phyloP scores from a whole-genome alignment of 163 green algal species.

The Scenedesmus sp. region DNA sequence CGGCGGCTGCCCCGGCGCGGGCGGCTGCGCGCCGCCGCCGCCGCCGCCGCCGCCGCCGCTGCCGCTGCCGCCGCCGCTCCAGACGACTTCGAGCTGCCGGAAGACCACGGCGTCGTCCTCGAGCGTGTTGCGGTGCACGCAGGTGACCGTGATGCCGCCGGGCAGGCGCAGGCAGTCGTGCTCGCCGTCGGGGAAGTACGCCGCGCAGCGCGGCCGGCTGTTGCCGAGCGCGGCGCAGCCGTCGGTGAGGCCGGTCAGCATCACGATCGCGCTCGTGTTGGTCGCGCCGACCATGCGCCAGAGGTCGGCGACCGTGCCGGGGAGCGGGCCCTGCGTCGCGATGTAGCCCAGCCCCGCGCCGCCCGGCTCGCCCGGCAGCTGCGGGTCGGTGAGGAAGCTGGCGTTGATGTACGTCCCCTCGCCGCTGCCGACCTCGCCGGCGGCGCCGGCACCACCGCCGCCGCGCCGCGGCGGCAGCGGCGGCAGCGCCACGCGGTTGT shows the following conservation, averaged over 20 bases:
- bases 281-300: slow-evolving; percentile 76
- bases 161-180: slow-evolving; percentile 43
- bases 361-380: background rate
- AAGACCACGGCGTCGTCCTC: slow-evolving; percentile 29
- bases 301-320: slow-evolving; percentile 72
- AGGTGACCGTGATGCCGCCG: slow-evolving; percentile 40
- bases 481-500: slow-evolving; percentile 68
- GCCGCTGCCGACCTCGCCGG: background rate
- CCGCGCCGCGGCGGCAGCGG: background rate
- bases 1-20: background rate
- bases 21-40: background rate
- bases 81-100: slow-evolving; percentile 28
- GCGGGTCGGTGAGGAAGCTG: slow-evolving; percentile 54
- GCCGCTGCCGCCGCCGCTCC: slow-evolving; percentile 1
- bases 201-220: slow-evolving; percentile 58
- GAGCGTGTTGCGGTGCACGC: slow-evolving; percentile 24
- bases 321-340: slow-evolving; percentile 66
- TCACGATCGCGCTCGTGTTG: slow-evolving; percentile 68
- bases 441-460: background rate
- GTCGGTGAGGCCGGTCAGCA: slow-evolving; percentile 78
- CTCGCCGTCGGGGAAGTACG: slow-evolving; percentile 69
- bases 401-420: slow-evolving; percentile 84
- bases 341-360: slow-evolving; percentile 21
- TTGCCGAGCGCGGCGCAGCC: slow-evolving; percentile 3
- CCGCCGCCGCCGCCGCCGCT: background rate